Evolutionary conservation across 306 rosid species (phyloP).

Genomic region (Dryas drummondii): DNA sequence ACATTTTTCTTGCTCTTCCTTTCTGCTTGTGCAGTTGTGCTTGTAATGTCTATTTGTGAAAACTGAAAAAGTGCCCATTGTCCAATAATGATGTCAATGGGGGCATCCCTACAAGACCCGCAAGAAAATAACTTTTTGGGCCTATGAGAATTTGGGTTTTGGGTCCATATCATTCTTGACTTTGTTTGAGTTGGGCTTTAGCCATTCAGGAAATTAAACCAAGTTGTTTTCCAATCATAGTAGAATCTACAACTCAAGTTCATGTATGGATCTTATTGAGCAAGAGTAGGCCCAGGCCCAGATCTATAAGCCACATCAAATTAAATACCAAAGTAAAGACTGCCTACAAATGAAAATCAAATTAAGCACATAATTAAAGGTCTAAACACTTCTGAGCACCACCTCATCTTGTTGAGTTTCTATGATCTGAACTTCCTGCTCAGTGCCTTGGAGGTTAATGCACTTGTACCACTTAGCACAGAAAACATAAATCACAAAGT

Average conservation of each 20-base stretch:
- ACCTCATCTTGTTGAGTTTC: background rate
- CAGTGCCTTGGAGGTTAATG: conserved; percentile 22
- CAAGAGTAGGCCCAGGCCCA: too few relatives aligned
- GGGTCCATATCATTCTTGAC: background rate
- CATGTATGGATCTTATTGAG: too few relatives aligned
- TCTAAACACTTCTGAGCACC: conserved; percentile 9
- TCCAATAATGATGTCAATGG: too few relatives aligned
- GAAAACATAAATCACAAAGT: conserved; percentile 42
- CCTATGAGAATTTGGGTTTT: background rate
- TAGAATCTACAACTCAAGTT: too few relatives aligned
- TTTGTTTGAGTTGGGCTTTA: background rate
- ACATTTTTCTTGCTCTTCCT: background rate
- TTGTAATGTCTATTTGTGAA: too few relatives aligned
- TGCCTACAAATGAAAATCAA: background rate
- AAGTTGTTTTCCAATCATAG: background rate
- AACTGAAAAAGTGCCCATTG: too few relatives aligned
- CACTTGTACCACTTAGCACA: conserved; percentile 57
- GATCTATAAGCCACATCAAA: too few relatives aligned
- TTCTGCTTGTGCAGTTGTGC: background rate
- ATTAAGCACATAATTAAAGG: background rate
- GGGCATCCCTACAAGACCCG: too few relatives aligned
- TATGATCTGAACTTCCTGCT: background rate
- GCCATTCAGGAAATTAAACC: background rate
- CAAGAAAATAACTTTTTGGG: background rate
- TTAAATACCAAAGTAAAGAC: background rate